These are phyloP conservation scores for Cyberlindnera americana DNA, from an alignment of 805 yeast species.

Conservation along the genomic window DNA sequence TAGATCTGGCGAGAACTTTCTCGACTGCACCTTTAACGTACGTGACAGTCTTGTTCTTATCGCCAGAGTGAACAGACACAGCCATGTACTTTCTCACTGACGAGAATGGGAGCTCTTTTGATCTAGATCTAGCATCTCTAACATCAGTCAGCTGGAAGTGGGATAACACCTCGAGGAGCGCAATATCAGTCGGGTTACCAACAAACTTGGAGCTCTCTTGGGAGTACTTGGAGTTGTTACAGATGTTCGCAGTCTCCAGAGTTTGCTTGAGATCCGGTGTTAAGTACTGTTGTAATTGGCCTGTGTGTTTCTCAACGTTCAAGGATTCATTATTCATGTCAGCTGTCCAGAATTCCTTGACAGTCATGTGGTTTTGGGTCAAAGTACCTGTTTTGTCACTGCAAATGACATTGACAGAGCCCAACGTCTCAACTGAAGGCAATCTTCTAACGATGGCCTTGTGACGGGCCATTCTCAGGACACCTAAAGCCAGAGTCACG, in stretches of 20 bases:
- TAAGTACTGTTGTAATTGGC: slow-evolving; percentile 40
- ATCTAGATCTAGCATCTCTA: slow-evolving; percentile 56
- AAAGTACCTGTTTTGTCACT: slow-evolving; percentile 90
- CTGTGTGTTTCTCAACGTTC: slow-evolving; percentile 43
- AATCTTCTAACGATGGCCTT: slow-evolving; percentile 91
- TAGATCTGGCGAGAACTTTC: slow-evolving; percentile 57
- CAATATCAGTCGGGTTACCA: slow-evolving; percentile 96
- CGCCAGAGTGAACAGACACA: slow-evolving; percentile 61
- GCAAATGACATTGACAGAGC: slow-evolving; percentile 91
- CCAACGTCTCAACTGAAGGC: slow-evolving; percentile 93
- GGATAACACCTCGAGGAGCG: slow-evolving; percentile 70
- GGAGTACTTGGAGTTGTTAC: slow-evolving; percentile 73
- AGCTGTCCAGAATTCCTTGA: slow-evolving; percentile 75
- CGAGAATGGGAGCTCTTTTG: slow-evolving; percentile 78
- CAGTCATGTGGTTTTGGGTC: slow-evolving; percentile 90
- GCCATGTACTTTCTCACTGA: slow-evolving; percentile 90
- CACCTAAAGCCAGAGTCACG: slow-evolving; percentile 94
- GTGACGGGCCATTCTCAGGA: slow-evolving; percentile 90
- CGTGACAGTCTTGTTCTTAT: slow-evolving; percentile 50
- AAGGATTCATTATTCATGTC: slow-evolving; percentile 46
- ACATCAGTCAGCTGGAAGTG: slow-evolving; percentile 70
- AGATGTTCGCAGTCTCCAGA: slow-evolving; percentile 64
- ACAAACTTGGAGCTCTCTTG: slow-evolving; percentile 64
- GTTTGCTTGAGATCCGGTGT: slow-evolving; percentile 53
- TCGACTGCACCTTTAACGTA: slow-evolving; percentile 92